Base-by-base conservation (phyloP, 2,329 filamentous ascomycete genomes). In the Xenosphaeropsis pyriputrescens region DNA sequence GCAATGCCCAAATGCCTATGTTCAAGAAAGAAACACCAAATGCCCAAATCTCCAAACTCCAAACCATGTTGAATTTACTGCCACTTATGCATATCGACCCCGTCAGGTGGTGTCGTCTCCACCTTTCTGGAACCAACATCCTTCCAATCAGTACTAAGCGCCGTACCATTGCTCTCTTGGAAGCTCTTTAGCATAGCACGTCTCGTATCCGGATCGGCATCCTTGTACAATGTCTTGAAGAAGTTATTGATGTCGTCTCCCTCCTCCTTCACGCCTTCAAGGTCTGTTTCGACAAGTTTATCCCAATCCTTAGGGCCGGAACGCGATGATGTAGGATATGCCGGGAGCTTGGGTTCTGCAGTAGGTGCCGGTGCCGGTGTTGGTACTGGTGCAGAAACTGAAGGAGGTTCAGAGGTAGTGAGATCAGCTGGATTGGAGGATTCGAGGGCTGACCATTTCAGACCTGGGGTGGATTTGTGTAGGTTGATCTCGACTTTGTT, bases 111-210 rank as follows among this genome's bases (percentile, higher is more conserved):
- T 29, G 65, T 59, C 0, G 77, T 82, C 54, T 84, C 73, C 18
- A 95, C 81, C 17, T 62, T 79, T 14, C 73, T 75, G 44, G 67
- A 71, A 36, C 74, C 72, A 15, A 95, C 89, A 43, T 93, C 82
- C 8, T 63, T 60, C 91, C 91, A 98, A 55, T 89, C 85, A 0
- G 91, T 98, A 58, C 85, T 95, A 36, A 98, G 63, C 2, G 83
- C 73, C 0, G 91, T 98, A 4, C 91, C 91, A 48, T 93, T 91
- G 58, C 88, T 95, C 66, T 98, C 89, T 12, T 76, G 69, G 52
- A 85, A 96, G 54, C 85, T 93, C 72, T 98, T 98, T 75, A 93
- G 85, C 91, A 98, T 98, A 7, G 91, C 91, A 2, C 86, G 75
- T 53, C 77, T 76, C 41, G 85, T 84, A 49, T 98, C 89, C 0